Base-by-base conservation (phyloP, 2,329 filamentous ascomycete genomes). In the Fusarium haematococcum region DNA sequence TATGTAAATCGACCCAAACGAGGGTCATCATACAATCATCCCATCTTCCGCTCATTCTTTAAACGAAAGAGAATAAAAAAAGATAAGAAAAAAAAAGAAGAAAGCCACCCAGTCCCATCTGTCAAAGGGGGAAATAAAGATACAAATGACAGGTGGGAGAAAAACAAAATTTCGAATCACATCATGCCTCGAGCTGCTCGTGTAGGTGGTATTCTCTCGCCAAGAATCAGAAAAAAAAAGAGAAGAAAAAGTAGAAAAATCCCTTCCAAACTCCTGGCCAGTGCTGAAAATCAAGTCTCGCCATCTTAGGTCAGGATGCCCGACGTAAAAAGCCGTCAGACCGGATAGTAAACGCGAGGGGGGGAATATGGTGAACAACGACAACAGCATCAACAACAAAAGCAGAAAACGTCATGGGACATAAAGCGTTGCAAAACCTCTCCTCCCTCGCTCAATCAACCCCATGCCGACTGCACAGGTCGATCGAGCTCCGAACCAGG, bases 261-360 rank as follows among this genome's bases (percentile, higher is more conserved):
- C 67, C 75, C 76, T 68, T 75, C 75, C 71, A 73, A 80, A 81
- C 79, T 80, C 79, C 79, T 79, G 75, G 77, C 78, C 78, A 76
- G 73, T 80, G 72, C 75, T 75, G 74, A 75, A 76, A 75, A 74
- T 25, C 56, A 70, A 68, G 60, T 63, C 67, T 70, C 64, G 68
- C 68, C 68, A 70, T 73, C 65, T 71, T 76, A 58, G 67, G 66
- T 62, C 27, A 65, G 67, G 61, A 56, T 68, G 66, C 58, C 70
- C 59, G 61, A 65, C 65, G 59, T 52, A 27, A 68, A 57, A 72
- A 70, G 45, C 65, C 56, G 69, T 43, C 69, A 69, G 71, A 68
- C 76, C 65, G 63, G 48, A 77, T 67, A 63, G 60, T 62, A 77
- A 76, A 78, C 73, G 63, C 58, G 69, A 75, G 65, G 76, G 68